Evolutionary conservation across 2,329 filamentous ascomycete species (phyloP), one percentile per base, ranked within the genome.

Genomic region (Alternaria arborescens): DNA sequence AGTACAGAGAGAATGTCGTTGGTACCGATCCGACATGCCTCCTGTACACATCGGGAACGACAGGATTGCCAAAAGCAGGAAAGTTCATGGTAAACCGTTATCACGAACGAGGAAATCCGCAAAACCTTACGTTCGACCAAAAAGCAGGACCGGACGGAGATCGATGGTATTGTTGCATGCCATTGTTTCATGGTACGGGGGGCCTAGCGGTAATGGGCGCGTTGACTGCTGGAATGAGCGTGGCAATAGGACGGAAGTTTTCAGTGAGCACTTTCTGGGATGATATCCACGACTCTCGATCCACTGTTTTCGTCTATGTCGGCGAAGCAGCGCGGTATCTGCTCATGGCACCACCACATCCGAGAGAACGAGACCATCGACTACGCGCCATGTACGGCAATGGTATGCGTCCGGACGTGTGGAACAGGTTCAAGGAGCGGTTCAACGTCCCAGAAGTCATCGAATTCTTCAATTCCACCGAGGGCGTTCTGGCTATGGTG

Each of bases 401-500:
- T 70, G 88, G 88, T 0, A 81, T 90, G 70, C 82, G 88, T 1
- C 88, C 89, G 0, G 89, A 91, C 70, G 86, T 91, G 0, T 91
- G 89, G 89, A 75, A 80, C 30, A 79, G 82, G 14, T 91, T 91
- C 75, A 79, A 84, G 55, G 83, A 89, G 55, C 83, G 88, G 3
- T 90, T 90, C 74, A 83, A 83, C 54, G 83, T 91, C 56, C 78
- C 82, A 7, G 84, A 85, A 41, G 86, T 93, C 2, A 82, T 82
- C 58, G 91, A 93, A 76, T 93, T 94, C 78, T 94, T 92, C 82
- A 91, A 89, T 71, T 90, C 87, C 32, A 91, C 89, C 0, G 91
- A 93, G 77, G 89, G 90, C 34, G 83, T 91, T 44, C 83, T 93
- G 64, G 77, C 77, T 0, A 78, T 92, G 40, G 74, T 87, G 40